phyloP scores from a whole-genome alignment of 2,329 filamentous ascomycete species.

The Dactylellina haptotyla region DNA sequence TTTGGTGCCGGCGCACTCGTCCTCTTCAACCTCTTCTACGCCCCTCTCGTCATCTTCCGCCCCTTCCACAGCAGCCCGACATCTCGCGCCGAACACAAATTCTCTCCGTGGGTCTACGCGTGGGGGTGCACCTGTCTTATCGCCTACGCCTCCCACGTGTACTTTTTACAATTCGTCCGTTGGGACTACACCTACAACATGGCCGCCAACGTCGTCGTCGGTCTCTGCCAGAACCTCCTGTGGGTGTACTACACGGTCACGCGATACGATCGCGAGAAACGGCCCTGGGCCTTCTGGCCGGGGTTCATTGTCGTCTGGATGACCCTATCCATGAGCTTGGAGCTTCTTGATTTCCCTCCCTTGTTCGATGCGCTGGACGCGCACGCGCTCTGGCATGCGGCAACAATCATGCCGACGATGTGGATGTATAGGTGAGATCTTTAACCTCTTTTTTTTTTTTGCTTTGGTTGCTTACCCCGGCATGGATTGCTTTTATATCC shows the following conservation, averaged over 20 bases:
- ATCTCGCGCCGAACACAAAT: slow-evolving; percentile 18
- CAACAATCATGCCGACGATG: slow-evolving; percentile 85
- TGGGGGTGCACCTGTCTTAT: slow-evolving; percentile 79
- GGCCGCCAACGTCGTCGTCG: slow-evolving; percentile 87
- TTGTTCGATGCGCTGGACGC: slow-evolving; percentile 85
- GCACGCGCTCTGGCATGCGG: slow-evolving; percentile 94
- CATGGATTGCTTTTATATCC: no score
- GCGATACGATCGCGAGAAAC: slow-evolving; percentile 76
- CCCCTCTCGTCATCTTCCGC: slow-evolving; percentile 81
- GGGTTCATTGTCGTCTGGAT: slow-evolving; percentile 92
- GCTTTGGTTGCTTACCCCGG: no score
- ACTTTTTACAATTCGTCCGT: slow-evolving; percentile 81
- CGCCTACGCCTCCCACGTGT: slow-evolving; percentile 80
- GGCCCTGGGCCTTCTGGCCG: slow-evolving; percentile 85
- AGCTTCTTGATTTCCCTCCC: slow-evolving; percentile 92
- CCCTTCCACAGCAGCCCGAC: slow-evolving; percentile 71
- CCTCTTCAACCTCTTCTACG: slow-evolving; percentile 89
- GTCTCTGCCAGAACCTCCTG: slow-evolving; percentile 80
- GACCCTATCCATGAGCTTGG: slow-evolving; percentile 91
- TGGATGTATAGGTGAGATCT: slow-evolving; percentile 75
- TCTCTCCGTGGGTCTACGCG: slow-evolving; percentile 68
- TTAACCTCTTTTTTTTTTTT: neutral
- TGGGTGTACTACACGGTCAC: slow-evolving; percentile 86
- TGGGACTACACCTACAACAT: slow-evolving; percentile 99
- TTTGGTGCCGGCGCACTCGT: slow-evolving; percentile 91